These are phyloP conservation scores for Fusarium sp. DNA, from an alignment of 2,329 filamentous ascomycete genomes.

Conservation along the genomic window DNA sequence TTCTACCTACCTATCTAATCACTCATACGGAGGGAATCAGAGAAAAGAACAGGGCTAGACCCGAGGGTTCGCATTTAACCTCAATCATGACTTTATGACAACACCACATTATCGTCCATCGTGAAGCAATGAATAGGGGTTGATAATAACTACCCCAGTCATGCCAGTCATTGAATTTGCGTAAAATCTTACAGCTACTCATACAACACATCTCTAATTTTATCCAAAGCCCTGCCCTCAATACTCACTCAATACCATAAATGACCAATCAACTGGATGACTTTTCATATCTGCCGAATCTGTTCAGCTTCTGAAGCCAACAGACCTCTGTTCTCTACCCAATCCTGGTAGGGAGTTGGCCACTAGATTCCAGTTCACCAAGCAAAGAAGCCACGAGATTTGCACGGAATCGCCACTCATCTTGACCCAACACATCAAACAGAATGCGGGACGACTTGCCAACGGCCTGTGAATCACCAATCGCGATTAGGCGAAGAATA, in stretches of 20 bases:
- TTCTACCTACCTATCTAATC: slow-evolving; percentile 23
- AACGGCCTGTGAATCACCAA: slow-evolving; percentile 44
- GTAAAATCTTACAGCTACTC: slow-evolving; percentile 17
- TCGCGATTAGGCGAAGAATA: slow-evolving; percentile 44
- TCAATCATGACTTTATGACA: slow-evolving; percentile 37
- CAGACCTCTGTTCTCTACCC: slow-evolving; percentile 13
- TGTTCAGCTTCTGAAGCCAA: not conserved
- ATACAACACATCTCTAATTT: slow-evolving; percentile 6
- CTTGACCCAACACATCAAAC: slow-evolving; percentile 47
- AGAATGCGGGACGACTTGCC: slow-evolving; percentile 44
- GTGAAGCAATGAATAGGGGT: not conserved
- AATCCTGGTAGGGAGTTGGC: slow-evolving; percentile 10
- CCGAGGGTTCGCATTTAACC: slow-evolving; percentile 19
- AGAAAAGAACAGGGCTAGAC: slow-evolving; percentile 18
- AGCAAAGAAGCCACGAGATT: slow-evolving; percentile 35
- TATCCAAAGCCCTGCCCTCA: not conserved
- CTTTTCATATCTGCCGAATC: not conserved
- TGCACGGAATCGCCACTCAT: slow-evolving; percentile 47
- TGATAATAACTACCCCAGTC: not conserved
- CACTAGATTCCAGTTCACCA: slow-evolving; percentile 29
- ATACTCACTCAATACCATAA: not conserved
- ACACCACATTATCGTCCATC: not conserved
- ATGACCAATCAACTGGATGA: not conserved
- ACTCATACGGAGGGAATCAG: not conserved
- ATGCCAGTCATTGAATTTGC: not conserved